A percentile compares a stretch with the other conserved stretches of the same genome.
phyloP scores from a whole-genome alignment of 2,329 filamentous ascomycete species.

The Colletotrichum limetticola region DNA sequence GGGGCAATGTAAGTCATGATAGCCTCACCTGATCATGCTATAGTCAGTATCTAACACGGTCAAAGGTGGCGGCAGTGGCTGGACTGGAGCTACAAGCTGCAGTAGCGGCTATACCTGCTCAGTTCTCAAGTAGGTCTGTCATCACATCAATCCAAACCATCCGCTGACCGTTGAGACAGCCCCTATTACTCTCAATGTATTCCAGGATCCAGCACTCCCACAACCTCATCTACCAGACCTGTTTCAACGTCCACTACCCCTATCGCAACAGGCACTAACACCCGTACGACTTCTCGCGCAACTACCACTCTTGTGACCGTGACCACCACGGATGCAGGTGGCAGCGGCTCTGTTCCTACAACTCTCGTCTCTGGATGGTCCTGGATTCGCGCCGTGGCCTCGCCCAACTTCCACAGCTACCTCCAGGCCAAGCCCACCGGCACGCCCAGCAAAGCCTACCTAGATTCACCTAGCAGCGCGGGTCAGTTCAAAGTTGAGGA shows the following conservation, averaged over 20 bases:
- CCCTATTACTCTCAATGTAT: slow-evolving; percentile 32
- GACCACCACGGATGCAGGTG: slow-evolving; percentile 15
- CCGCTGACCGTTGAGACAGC: neutral
- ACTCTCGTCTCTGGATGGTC: slow-evolving; percentile 62
- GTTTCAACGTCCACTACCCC: slow-evolving; percentile 7
- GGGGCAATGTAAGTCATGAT: slow-evolving; percentile 25
- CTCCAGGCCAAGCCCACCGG: slow-evolving; percentile 59
- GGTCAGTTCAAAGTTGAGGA: slow-evolving; percentile 67
- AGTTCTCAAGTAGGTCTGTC: slow-evolving; percentile 16
- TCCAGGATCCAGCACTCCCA: slow-evolving; percentile 16
- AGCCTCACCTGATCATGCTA: neutral
- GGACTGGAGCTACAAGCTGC: slow-evolving; percentile 25
- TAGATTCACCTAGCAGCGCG: slow-evolving; percentile 62
- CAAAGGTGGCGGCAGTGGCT: slow-evolving; percentile 29
- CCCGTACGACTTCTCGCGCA: slow-evolving; percentile 13
- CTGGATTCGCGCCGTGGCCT: slow-evolving; percentile 67
- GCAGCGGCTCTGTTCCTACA: slow-evolving; percentile 31
- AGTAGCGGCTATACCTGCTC: slow-evolving; percentile 32
- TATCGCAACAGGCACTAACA: slow-evolving; percentile 1
- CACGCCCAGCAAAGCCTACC: slow-evolving; percentile 58
- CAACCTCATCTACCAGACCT: slow-evolving; percentile 9
- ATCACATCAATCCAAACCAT: neutral
- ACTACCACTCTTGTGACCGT: slow-evolving; percentile 22
- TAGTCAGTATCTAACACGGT: neutral
- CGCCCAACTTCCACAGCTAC: slow-evolving; percentile 68